These are phyloP conservation scores for Neofusicoccum ribis DNA, from an alignment of 2,329 filamentous ascomycete species.

Conservation along the genomic window DNA sequence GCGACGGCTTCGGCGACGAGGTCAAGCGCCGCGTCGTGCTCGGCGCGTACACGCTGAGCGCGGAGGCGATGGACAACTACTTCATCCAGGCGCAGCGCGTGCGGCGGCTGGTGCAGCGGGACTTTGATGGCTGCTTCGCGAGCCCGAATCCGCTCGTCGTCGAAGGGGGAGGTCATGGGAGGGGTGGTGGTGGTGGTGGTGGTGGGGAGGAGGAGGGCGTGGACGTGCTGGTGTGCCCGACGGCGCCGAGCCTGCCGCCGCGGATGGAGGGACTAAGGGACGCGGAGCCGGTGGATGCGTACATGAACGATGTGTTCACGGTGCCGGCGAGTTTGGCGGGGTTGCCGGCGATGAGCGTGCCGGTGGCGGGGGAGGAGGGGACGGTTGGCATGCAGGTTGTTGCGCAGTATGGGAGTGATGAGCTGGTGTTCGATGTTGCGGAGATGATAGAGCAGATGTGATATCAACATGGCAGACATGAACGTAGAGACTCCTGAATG, in stretches of 20 bases:
- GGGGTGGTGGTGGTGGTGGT: not conserved
- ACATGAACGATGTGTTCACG: constrained; percentile 93
- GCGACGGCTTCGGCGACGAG: constrained; percentile 75
- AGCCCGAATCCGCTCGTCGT: constrained; percentile 71
- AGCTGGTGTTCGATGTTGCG: constrained; percentile 61
- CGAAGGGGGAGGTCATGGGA: constrained; percentile 25
- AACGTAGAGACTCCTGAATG: not conserved
- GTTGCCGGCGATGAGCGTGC: constrained; percentile 83
- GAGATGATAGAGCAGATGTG: constrained; percentile 37
- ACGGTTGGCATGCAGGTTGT: constrained; percentile 70
- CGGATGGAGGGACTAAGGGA: constrained; percentile 50
- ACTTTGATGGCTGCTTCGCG: constrained; percentile 80
- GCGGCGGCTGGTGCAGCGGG: constrained; percentile 76
- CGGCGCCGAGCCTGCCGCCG: constrained; percentile 75
- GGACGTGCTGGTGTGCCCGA: constrained; percentile 86
- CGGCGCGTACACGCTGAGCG: constrained; percentile 86
- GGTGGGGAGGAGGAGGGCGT: constrained; percentile 57
- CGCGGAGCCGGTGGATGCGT: constrained; percentile 63
- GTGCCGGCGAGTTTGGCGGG: constrained; percentile 93
- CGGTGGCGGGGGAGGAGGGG: constrained; percentile 48
- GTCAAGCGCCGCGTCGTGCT: constrained; percentile 85
- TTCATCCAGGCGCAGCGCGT: constrained; percentile 92
- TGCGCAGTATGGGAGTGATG: constrained; percentile 79
- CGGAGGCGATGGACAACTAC: constrained; percentile 91
- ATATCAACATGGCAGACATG: not conserved